A percentile compares a stretch with the other conserved stretches of the same genome.
Evolutionary conservation across 2,329 filamentous ascomycete genomes (phyloP).

Genomic region (Thermothelomyces thermophilus): DNA sequence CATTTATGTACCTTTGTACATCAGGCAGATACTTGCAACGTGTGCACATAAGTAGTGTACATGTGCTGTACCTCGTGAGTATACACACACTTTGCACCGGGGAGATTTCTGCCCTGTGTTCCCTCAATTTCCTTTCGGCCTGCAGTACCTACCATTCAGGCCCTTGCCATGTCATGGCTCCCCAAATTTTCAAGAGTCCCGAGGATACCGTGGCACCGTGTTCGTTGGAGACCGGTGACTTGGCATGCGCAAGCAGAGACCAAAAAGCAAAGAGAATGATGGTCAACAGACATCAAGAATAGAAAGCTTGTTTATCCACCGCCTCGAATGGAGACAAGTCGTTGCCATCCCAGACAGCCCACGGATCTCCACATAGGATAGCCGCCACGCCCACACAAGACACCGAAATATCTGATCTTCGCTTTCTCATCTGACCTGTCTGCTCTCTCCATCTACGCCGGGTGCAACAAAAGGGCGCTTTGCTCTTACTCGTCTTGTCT

Average conservation of each 20-base stretch:
- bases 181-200: conserved; percentile 19
- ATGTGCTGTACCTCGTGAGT: neutral
- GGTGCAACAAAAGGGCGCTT: conserved; percentile 1
- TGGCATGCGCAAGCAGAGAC: conserved; percentile 22
- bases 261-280: conserved; percentile 7
- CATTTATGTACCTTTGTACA: too few relatives aligned
- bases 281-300: conserved; percentile 9
- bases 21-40: too few relatives aligned
- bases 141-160: conserved; percentile 8
- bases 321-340: conserved; percentile 2
- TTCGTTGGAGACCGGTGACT: conserved; percentile 17
- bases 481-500: conserved; percentile 10
- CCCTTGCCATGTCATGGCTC: conserved; percentile 21
- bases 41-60: too few relatives aligned
- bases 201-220: conserved; percentile 22
- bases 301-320: conserved; percentile 13
- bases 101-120: conserved; percentile 17
- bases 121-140: conserved; percentile 10
- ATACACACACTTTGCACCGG: too few relatives aligned
- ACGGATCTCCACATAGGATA: conserved; percentile 4
- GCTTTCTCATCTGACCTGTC: neutral
- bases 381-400: neutral
- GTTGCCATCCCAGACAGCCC: neutral
- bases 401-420: conserved; percentile 12
- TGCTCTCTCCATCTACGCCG: neutral